Evolutionary conservation across 106 monocot species (phyloP), one percentile per base, ranked within the genome.

Genomic region (Dioscorea dumetorum): DNA sequence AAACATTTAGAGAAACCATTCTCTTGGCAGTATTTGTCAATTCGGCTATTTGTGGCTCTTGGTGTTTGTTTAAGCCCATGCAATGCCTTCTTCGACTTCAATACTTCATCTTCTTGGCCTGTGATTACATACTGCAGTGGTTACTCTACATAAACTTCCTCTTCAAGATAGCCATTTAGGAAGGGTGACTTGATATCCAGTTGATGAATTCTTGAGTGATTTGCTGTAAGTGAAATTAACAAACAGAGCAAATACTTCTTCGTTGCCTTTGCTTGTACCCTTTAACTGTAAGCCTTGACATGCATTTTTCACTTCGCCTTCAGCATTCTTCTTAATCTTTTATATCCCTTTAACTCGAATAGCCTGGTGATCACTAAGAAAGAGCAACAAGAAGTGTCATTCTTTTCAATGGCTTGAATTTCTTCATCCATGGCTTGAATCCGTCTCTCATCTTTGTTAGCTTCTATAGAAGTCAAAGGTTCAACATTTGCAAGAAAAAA

Each of bases 1-100:
- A 60, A 68, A 34, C 50, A 68, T 61, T 3, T 62, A 50, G 3
- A 9, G 2, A 53, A 75, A 75, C 48, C 13, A 61, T 61, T 60
- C 20, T 33, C 33, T 2, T n/a, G 1, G 15, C 48, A 21, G 12
- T 64, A 64, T 3, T 5, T 18, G 19, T 64, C 35, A 41, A 64
- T 64, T 33, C 35, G 0, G 8, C 13, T 16, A 41, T 64, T 64
- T n/a, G 14, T 48, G 0, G 64, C 64, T 35, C 18, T 15, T 13
- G 64, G 21, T 41, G 64, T 35, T 41, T 64, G 48, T 18, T 64
- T 64, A 1, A 35, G n/a, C 7, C 35, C 4, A 21, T 64, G 48
- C 16, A 64, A n/a, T 4, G 18, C 35, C 19, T 64, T 64, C 12
- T 48, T 13, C 41, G 48, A 64, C 21, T 48, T 33, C 6, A 41